Base-by-base conservation (phyloP, 2,329 filamentous ascomycete species). In the Trichoderma atroviride region DNA sequence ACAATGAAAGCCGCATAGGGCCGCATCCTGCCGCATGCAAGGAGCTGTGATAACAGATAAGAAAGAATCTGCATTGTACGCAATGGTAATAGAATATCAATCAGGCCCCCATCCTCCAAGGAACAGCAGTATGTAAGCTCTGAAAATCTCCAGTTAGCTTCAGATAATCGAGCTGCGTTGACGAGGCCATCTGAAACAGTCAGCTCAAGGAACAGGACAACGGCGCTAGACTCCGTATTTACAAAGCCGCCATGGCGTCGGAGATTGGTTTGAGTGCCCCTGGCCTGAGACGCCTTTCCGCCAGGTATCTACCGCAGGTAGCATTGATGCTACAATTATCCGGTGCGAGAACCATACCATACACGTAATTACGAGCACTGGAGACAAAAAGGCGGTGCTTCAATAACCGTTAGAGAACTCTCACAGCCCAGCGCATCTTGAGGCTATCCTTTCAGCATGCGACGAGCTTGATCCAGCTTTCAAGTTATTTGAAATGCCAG, bases 201-300 rank as follows among this genome's bases (percentile, higher is more conserved):
- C 37, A 56, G 22, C 27, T 47, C 50, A n/a, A 66, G 29, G 35
- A n/a, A 22, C 52, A 33, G n/a, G n/a, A 33, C 14, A 40, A 22
- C 9, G 27, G 40, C 53, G 37, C 63, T 47, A 65, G 31, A 22
- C 33, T 31, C 62, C 37, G 13, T 35, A 53, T 37, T 53, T 53
- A 29, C 60, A 63, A 14, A 47, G 47, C 64, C 47, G 22, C 40
- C 57, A 56, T 61, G 37, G 56, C 58, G 66, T 55, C 66, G 57
- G 66, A 68, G 57, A 61, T 60, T 58, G 66, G 59, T 68, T 68
- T 60, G 59, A 40, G 33, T 11, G 37, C 27, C 56, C 57, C 57
- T 64, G 47, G 57, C 50, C 58, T 62, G 47, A 62, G 66, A 68
- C 57, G 60, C 47, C 22, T 56, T 16, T 31, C n/a, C 37, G 24